A percentile compares a stretch with the other conserved stretches of the same genome.
Conservation (phyloP, 2,329 filamentous ascomycete species). For the Saccharata proteae region DNA sequence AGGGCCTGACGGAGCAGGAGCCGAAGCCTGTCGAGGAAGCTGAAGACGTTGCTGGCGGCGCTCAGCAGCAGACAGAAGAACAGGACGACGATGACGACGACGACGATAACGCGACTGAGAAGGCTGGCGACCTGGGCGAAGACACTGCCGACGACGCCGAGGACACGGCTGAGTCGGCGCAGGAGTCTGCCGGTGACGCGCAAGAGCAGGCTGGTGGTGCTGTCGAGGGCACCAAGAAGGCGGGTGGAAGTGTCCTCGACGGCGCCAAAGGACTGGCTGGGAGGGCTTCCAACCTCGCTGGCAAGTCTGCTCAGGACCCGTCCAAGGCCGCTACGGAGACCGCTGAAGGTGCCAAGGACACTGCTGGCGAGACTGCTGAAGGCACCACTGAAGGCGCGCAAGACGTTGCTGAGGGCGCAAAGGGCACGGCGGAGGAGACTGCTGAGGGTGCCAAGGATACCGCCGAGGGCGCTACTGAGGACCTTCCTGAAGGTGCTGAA, state of each 20-base stretch:
- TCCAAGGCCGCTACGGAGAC: conserved; percentile 20
- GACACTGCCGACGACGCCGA: conserved; percentile 20
- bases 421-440: conserved; percentile 15
- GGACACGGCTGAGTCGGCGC: conserved; percentile 5
- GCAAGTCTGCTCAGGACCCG: conserved; percentile 29
- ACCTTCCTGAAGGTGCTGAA: conserved; percentile 11
- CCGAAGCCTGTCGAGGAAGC: conserved; percentile 34
- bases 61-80: conserved; percentile 20
- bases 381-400: conserved; percentile 14
- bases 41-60: conserved; percentile 22
- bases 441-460: conserved; percentile 9
- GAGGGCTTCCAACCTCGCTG: conserved; percentile 34
- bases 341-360: conserved; percentile 19
- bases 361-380: conserved; percentile 14
- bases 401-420: conserved; percentile 13
- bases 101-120: conserved; percentile 33
- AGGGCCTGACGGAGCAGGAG: conserved; percentile 33
- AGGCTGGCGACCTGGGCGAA: conserved; percentile 25
- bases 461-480: conserved; percentile 9
- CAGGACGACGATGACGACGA: conserved; percentile 32
- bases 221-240: conserved; percentile 5
- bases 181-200: conserved; percentile 10
- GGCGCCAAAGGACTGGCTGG: conserved; percentile 29
- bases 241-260: conserved; percentile 4
- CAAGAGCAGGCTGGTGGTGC: conserved; percentile 8